These are phyloP conservation scores for Thalia dealbata DNA, from an alignment of 176 grass and related monocot genomes.

Conservation along the genomic window DNA sequence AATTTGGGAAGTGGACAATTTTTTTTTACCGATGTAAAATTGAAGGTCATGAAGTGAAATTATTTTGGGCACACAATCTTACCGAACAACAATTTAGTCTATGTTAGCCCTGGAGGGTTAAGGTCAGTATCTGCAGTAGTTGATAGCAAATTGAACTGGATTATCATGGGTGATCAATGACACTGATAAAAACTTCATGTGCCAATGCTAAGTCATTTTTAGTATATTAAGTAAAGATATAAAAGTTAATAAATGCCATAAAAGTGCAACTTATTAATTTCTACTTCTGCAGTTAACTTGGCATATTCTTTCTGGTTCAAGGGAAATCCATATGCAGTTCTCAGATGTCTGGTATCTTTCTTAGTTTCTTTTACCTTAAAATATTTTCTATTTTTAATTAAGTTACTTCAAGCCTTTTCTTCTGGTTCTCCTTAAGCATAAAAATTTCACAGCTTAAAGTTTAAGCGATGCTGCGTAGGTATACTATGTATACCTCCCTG, in stretches of 20 bases:
- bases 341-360: conserved; percentile 60
- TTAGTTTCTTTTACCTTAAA: not conserved
- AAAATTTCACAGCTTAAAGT: not conserved
- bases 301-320: conserved; percentile 93
- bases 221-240: not conserved
- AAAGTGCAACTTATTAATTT: conserved; percentile 17
- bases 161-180: not conserved
- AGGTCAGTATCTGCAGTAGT: not conserved
- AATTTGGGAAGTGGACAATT: not conserved
- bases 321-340: conserved; percentile 42
- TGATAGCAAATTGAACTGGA: not conserved
- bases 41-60: not conserved
- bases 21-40: not conserved
- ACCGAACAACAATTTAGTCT: not conserved
- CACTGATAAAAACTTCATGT: not conserved
- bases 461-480: not conserved
- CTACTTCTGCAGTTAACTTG: conserved; percentile 57
- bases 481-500: too few species aligned
- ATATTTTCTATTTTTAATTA: conserved; percentile 22
- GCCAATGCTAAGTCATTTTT: not conserved
- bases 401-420: conserved; percentile 9
- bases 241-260: not conserved
- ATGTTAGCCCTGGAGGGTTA: not conserved
- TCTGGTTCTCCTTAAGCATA: conserved; percentile 3
- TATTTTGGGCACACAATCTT: not conserved